A percentile compares a stretch with the other conserved stretches of the same genome.
Evolutionary conservation across 2,329 filamentous ascomycete genomes (phyloP).

Genomic region (Chaetomiaceae sp.): DNA sequence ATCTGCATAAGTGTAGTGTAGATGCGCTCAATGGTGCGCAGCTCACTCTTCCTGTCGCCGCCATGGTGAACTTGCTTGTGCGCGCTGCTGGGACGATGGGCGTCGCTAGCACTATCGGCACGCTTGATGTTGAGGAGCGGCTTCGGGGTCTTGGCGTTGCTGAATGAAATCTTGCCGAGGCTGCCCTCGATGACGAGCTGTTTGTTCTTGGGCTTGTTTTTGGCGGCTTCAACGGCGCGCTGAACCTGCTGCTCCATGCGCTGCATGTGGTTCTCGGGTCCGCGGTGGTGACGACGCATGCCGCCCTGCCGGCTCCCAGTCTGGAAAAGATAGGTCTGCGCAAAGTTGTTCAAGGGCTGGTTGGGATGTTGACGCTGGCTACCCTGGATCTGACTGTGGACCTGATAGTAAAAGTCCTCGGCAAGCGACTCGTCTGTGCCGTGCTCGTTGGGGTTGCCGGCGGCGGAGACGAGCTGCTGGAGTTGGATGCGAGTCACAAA

Average conservation of each 20-base stretch:
- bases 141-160: conserved; percentile 96
- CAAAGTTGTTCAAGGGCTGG: conserved; percentile 91
- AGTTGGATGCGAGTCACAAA: conserved; percentile 98
- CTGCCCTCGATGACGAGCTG: conserved; percentile 95
- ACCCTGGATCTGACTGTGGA: conserved; percentile 89
- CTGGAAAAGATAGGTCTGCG: conserved; percentile 95
- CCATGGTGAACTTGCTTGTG: conserved; percentile 43
- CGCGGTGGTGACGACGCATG: conserved; percentile 69
- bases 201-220: conserved; percentile 96
- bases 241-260: conserved; percentile 99
- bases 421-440: conserved; percentile 74
- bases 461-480: conserved; percentile 90
- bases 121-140: conserved; percentile 94
- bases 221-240: conserved; percentile 92
- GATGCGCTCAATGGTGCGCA: conserved; percentile 82
- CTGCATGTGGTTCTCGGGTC: conserved; percentile 94
- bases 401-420: conserved; percentile 98
- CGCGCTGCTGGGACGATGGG: conserved; percentile 47
- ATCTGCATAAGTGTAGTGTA: conserved; percentile 87
- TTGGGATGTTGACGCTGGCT: conserved; percentile 85
- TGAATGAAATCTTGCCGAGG: conserved; percentile 96
- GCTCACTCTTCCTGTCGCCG: conserved; percentile 73
- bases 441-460: conserved; percentile 76
- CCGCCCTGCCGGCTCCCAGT: conserved; percentile 78
- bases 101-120: conserved; percentile 61